These are phyloP conservation scores for Globisporangium parvum DNA, from an alignment of 352 stramenopile genomes.

Conservation along the genomic window DNA sequence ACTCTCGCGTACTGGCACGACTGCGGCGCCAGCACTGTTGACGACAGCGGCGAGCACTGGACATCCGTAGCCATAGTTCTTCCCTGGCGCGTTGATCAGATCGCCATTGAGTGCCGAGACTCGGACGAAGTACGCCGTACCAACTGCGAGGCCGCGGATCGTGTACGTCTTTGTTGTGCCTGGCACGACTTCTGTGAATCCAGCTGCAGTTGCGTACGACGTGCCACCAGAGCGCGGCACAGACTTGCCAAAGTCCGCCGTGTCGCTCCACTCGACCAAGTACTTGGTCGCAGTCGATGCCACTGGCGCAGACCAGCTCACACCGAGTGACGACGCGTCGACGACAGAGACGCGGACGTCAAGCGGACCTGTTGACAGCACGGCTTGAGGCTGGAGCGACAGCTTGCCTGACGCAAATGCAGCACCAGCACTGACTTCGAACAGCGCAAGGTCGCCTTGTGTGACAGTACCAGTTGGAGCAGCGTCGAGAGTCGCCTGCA, in stretches of 20 bases:
- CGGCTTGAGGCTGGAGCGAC: conserved; percentile 31
- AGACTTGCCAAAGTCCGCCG: conserved; percentile 13
- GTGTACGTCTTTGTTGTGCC: conserved; percentile 44
- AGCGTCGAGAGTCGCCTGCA: conserved; percentile 26
- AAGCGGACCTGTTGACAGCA: conserved; percentile 40
- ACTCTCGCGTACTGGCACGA: conserved; percentile 18
- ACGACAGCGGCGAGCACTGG: conserved; percentile 50
- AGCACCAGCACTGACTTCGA: conserved; percentile 23
- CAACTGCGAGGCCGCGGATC: conserved; percentile 76
- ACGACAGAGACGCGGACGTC: conserved; percentile 57
- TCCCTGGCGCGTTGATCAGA: conserved; percentile 6
- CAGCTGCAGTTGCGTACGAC: conserved; percentile 41
- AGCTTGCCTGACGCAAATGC: conserved; percentile 14
- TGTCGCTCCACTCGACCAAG: conserved; percentile 38
- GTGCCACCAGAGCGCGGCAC: conserved; percentile 21
- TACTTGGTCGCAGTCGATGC: conserved; percentile 48
- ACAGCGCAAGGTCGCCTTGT: conserved; percentile 18
- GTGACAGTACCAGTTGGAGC: conserved; percentile 14
- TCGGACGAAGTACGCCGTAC: conserved; percentile 81
- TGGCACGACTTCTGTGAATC: conserved; percentile 42
- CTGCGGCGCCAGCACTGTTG: conserved; percentile 12
- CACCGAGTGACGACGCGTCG: conserved; percentile 50
- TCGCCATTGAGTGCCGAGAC: conserved; percentile 89
- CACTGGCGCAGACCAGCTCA: conserved; percentile 48
- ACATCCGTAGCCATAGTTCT: conserved; percentile 50